Evolutionary conservation across 257 asterid genomes (phyloP).

Genomic region (Dorcoceras hygrometricum): DNA sequence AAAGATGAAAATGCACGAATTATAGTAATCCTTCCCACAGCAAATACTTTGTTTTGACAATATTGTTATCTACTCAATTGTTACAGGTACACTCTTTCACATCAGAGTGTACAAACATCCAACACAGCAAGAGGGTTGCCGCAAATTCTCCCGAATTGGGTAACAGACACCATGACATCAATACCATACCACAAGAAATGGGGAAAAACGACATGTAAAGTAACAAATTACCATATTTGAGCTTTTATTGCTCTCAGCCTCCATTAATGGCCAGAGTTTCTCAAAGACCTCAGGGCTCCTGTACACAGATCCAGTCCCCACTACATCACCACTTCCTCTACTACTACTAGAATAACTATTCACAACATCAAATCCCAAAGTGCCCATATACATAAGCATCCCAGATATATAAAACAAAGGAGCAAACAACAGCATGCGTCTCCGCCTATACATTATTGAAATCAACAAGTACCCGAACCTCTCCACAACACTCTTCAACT

Average conservation of each 20-base stretch:
- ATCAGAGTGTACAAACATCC: neutral
- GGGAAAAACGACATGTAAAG: neutral
- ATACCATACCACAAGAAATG: constrained; percentile 4
- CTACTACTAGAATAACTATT: constrained; percentile 23
- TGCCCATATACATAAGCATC: constrained; percentile 92
- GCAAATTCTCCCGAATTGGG: neutral
- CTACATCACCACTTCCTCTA: constrained; percentile 36
- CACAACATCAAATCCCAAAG: constrained; percentile 57
- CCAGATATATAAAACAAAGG: constrained; percentile 87
- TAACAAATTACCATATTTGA: constrained; percentile 61
- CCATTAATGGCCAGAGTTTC: constrained; percentile 93
- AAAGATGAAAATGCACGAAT: neutral
- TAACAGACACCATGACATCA: constrained; percentile 14
- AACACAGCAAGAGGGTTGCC: constrained; percentile 5
- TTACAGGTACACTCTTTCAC: neutral
- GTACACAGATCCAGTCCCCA: constrained; percentile 72
- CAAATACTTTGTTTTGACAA: neutral
- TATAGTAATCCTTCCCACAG: neutral
- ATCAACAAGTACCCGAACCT: constrained; percentile 67
- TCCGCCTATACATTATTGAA: constrained; percentile 65
- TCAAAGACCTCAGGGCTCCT: constrained; percentile 91
- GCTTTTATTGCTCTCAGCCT: constrained; percentile 70
- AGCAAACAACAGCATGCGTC: constrained; percentile 87
- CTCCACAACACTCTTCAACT: constrained; percentile 63
- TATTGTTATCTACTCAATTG: neutral